Evolutionary conservation across 441 rosid genomes (phyloP).

Genomic region (Syzygium malaccense): DNA sequence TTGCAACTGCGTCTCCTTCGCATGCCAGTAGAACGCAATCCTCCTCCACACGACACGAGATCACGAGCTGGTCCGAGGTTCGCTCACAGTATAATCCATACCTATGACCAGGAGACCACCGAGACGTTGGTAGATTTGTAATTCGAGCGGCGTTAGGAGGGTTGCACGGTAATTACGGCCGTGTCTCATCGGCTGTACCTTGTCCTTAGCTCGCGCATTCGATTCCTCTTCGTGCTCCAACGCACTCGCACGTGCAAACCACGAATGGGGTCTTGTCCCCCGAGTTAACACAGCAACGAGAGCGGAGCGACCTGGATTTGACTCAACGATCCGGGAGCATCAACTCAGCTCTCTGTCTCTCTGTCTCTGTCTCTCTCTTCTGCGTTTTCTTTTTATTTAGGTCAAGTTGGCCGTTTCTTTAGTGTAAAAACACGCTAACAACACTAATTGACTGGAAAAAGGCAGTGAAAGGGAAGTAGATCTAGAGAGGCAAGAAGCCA

Average conservation of each 20-base stretch:
- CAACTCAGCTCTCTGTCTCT: neutral
- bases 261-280: neutral
- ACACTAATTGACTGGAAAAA: neutral
- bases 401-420: neutral
- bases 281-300: neutral
- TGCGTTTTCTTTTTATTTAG: neutral
- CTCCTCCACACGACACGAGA: neutral
- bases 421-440: neutral
- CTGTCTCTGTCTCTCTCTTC: neutral
- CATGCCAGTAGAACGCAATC: neutral
- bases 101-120: neutral
- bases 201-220: neutral
- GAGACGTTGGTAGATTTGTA: neutral
- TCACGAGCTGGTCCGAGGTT: neutral
- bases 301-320: neutral
- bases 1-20: neutral
- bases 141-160: neutral
- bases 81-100: accelerated
- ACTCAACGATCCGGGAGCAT: neutral
- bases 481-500: neutral
- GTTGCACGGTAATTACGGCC: neutral
- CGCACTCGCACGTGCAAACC: neutral
- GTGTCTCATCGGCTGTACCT: neutral
- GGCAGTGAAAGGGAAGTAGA: neutral
- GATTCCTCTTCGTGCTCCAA: neutral